Percentiles rank a stretch among this genome's conserved stretches.
phyloP scores from a whole-genome alignment of 768 basidiomycete species.

The Coprinopsis sp. region DNA sequence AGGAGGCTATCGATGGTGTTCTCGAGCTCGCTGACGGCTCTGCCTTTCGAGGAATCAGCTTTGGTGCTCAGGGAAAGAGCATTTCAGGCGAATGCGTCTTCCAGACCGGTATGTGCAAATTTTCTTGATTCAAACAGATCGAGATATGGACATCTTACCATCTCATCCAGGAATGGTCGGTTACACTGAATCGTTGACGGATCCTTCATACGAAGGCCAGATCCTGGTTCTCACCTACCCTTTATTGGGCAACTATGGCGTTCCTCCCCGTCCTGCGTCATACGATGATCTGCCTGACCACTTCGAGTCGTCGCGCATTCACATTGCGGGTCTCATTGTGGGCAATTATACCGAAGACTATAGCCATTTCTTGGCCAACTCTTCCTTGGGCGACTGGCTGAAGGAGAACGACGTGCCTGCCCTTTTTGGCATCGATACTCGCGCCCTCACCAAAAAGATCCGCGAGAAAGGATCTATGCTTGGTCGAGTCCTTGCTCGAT shows the following conservation, averaged over 20 bases:
- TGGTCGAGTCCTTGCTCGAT: slow-evolving; percentile 73
- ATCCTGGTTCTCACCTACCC: slow-evolving; percentile 98
- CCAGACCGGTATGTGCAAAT: slow-evolving; percentile 75
- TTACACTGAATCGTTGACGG: slow-evolving; percentile 96
- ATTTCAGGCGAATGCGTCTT: slow-evolving; percentile 98
- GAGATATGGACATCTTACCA: neutral
- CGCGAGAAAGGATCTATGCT: slow-evolving; percentile 93
- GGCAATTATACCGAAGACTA: slow-evolving; percentile 93
- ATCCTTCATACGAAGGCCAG: slow-evolving; percentile 97
- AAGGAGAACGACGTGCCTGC: slow-evolving; percentile 94
- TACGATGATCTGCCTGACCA: slow-evolving; percentile 59
- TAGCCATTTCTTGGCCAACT: slow-evolving; percentile 89
- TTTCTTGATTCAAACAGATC: neutral
- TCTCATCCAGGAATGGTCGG: slow-evolving; percentile 87
- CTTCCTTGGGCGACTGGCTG: slow-evolving; percentile 87
- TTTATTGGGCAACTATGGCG: slow-evolving; percentile 95
- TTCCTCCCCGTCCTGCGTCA: slow-evolving; percentile 61
- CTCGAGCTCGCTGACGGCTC: slow-evolving; percentile 90
- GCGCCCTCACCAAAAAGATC: slow-evolving; percentile 93
- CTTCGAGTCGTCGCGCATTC: slow-evolving; percentile 95
- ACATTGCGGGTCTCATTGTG: slow-evolving; percentile 86
- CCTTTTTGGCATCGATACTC: slow-evolving; percentile 93
- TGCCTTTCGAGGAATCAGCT: slow-evolving; percentile 83
- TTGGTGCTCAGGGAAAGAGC: slow-evolving; percentile 89
- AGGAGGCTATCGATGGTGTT: slow-evolving; percentile 51